These are phyloP conservation scores for Neofusicoccum ribis DNA, from an alignment of 2,329 filamentous ascomycete genomes.

Conservation along the genomic window DNA sequence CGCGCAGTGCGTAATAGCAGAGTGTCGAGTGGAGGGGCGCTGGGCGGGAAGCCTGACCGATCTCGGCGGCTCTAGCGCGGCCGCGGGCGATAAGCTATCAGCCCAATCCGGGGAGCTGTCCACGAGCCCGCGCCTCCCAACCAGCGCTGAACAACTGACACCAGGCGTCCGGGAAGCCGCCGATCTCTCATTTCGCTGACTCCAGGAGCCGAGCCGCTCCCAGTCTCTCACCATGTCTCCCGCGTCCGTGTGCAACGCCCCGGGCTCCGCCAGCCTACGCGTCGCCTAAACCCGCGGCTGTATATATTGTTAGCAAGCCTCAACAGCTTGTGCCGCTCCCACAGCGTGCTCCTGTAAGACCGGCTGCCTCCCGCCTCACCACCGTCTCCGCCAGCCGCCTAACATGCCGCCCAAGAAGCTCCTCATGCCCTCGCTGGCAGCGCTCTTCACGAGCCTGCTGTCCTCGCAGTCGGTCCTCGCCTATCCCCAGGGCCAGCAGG, in stretches of 20 bases:
- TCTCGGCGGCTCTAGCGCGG: too few species aligned
- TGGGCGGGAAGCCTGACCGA: too few species aligned
- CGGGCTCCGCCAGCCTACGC: conserved; percentile 2
- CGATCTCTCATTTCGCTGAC: conserved; percentile 9
- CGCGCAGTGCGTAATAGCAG: not conserved
- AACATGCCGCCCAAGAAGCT: conserved; percentile 14
- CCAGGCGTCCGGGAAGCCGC: not conserved
- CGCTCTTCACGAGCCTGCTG: conserved; percentile 17
- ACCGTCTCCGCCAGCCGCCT: not conserved
- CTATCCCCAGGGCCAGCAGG: not conserved
- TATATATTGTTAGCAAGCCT: conserved; percentile 1
- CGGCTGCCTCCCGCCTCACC: not conserved
- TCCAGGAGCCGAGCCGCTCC: not conserved
- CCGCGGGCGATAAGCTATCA: not conserved
- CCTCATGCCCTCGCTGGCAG: conserved; percentile 17
- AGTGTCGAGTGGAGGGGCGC: not conserved
- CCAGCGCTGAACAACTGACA: not conserved
- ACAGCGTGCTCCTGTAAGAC: not conserved
- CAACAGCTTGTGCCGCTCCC: not conserved
- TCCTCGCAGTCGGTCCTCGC: conserved; percentile 11
- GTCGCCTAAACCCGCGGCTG: not conserved
- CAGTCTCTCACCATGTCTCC: not conserved
- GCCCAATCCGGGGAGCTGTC: not conserved
- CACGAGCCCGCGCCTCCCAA: not conserved
- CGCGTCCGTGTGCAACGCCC: not conserved